phyloP scores from a whole-genome alignment of 345 rosid genomes.

The Adansonia digitata region DNA sequence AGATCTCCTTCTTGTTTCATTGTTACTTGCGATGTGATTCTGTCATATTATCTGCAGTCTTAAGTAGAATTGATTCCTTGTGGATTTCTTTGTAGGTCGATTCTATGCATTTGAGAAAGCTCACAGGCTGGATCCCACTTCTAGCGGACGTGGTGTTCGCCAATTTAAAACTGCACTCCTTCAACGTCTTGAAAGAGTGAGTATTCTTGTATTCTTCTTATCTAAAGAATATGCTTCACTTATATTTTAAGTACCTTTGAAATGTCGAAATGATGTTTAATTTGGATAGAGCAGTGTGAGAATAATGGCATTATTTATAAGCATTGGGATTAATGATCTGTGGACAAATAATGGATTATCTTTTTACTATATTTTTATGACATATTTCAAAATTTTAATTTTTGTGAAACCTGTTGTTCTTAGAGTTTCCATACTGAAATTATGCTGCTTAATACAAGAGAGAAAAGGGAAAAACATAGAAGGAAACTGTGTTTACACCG shows the following conservation, averaged over 20 bases:
- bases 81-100: constrained; percentile 53
- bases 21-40: background rate
- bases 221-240: background rate
- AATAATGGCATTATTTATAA: background rate
- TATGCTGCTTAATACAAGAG: background rate
- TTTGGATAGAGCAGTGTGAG: background rate
- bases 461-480: background rate
- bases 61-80: background rate
- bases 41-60: background rate
- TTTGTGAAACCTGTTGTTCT: background rate
- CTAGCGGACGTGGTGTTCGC: constrained; percentile 98
- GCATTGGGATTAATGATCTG: background rate
- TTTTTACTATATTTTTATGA: background rate
- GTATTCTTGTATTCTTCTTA: constrained; percentile 7
- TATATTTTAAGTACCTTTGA: background rate
- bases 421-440: background rate
- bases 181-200: constrained; percentile 95
- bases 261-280: background rate
- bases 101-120: constrained; percentile 98
- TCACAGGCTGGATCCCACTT: constrained; percentile 91
- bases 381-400: background rate
- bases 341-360: too few relatives aligned
- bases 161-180: constrained; percentile 98
- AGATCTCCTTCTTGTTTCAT: constrained; percentile 1
- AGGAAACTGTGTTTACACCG: background rate